Conservation (phyloP, 345 rosid species). For the Syzygium aromaticum region DNA sequence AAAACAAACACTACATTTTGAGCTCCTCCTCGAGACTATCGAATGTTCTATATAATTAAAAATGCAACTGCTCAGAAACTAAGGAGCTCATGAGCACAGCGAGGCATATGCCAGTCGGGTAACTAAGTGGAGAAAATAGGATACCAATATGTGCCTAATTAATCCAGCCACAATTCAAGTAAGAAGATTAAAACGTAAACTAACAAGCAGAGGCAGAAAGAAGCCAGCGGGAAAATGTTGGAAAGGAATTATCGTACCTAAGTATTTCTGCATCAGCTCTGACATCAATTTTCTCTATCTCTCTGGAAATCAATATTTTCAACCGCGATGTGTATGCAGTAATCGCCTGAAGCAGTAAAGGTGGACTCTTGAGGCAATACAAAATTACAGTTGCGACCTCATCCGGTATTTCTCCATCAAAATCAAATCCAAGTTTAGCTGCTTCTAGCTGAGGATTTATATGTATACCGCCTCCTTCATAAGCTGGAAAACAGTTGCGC, state of each 20-base stretch:
- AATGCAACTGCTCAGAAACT: background rate
- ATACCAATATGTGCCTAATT: background rate
- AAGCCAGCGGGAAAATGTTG: background rate
- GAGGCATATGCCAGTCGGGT: background rate
- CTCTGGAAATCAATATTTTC: slow-evolving; percentile 60
- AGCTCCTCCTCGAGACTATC: background rate
- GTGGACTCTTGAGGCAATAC: slow-evolving; percentile 69
- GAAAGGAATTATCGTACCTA: slow-evolving; percentile 1
- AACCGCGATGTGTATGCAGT: slow-evolving; percentile 55
- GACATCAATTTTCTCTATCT: slow-evolving; percentile 79
- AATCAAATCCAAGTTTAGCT: slow-evolving; percentile 70
- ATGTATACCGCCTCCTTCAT: slow-evolving; percentile 87
- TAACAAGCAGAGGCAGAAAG: background rate
- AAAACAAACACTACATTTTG: background rate
- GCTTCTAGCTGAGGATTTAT: slow-evolving; percentile 65
- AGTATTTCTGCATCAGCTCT: slow-evolving; percentile 90
- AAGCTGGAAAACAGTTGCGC: slow-evolving; percentile 73
- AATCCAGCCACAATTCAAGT: background rate
- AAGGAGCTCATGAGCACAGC: background rate
- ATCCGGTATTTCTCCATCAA: slow-evolving; percentile 72
- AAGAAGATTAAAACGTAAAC: background rate
- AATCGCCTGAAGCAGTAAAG: slow-evolving; percentile 71
- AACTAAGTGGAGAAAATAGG: background rate
- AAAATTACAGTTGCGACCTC: slow-evolving; percentile 54
- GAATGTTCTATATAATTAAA: background rate